phyloP scores from a whole-genome alignment of 805 yeast species.

The Spathaspora passalidarum region DNA sequence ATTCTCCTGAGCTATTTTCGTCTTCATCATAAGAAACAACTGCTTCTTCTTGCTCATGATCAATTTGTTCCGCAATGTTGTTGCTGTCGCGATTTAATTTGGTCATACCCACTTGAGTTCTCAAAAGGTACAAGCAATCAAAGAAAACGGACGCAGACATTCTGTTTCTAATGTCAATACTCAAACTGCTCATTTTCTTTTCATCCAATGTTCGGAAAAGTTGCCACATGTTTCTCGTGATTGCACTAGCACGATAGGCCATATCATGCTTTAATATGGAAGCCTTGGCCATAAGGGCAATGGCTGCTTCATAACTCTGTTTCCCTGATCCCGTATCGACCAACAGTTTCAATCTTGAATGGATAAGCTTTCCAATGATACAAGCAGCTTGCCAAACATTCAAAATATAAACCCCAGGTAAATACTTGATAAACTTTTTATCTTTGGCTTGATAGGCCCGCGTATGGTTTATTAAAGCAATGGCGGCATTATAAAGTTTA shows the following conservation, averaged over 20 bases:
- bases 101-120: conserved; percentile 87
- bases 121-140: conserved; percentile 79
- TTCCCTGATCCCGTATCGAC: conserved; percentile 73
- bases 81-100: conserved; percentile 41
- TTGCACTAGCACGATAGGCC: conserved; percentile 89
- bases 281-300: conserved; percentile 67
- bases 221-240: conserved; percentile 93
- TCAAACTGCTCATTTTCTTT: conserved; percentile 36
- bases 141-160: conserved; percentile 92
- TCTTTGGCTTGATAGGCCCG: conserved; percentile 57
- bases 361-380: conserved; percentile 72
- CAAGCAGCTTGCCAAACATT: conserved; percentile 92
- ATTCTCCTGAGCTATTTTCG: conserved; percentile 15
- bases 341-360: conserved; percentile 66
- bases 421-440: conserved; percentile 62
- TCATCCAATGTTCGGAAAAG: conserved; percentile 68
- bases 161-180: conserved; percentile 69
- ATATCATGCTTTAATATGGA: conserved; percentile 89
- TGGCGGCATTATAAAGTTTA: conserved; percentile 75
- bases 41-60: conserved; percentile 30
- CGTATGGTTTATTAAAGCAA: conserved; percentile 67
- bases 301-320: conserved; percentile 63
- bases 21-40: conserved; percentile 21
- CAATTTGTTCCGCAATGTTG: conserved; percentile 17
- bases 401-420: conserved; percentile 80